Evolutionary conservation across 2,329 filamentous ascomycete genomes (phyloP), one percentile per base, ranked within the genome.

Genomic region (Sporothrix mexicana): DNA sequence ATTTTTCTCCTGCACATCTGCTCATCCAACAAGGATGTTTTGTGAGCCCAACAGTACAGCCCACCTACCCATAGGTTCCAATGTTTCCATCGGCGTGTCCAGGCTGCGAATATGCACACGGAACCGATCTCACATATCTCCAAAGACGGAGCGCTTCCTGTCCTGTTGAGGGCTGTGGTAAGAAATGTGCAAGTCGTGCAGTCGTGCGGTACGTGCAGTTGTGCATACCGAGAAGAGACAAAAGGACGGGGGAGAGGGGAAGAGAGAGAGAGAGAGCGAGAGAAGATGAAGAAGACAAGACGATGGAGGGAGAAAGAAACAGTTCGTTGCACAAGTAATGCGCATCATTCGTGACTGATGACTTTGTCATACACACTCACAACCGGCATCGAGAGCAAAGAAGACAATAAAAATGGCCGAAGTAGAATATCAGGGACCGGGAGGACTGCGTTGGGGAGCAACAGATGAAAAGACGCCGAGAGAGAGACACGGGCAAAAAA

Each of bases 331-430:
- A 57, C 49, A 30, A 57, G 47, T 47, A 4, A 59, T 59, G 68
- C 68, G 68, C 53, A 70, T 59, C 68, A 70, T 70, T 36, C 43
- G 53, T 49, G 13, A n/a, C 43, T 67, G 23, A 23, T 51, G 64
- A 45, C n/a, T 51, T 2, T n/a, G 64, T 67, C 23, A n/a, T 25
- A 67, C 64, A 51, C 20, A 66, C 41, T 12, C 17, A 43, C 41
- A 23, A 9, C n/a, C 36, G 59, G 36, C 36, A 45, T 13, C 2
- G 20, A 45, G 15, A 23, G 41, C 7, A 20, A 66, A 47, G 20
- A 23, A 4, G 30, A 36, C 30, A 36, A 36, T 36, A 5, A 36
- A 36, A 15, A 23, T 66, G 64, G 15, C 23, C 45, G 20, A 67
- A 49, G n/a, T 3, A 2, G 36, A 43, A 64, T 12, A 8, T n/a